These are phyloP conservation scores for Candida maltosa DNA, from an alignment of 805 yeast genomes.

Conservation along the genomic window DNA sequence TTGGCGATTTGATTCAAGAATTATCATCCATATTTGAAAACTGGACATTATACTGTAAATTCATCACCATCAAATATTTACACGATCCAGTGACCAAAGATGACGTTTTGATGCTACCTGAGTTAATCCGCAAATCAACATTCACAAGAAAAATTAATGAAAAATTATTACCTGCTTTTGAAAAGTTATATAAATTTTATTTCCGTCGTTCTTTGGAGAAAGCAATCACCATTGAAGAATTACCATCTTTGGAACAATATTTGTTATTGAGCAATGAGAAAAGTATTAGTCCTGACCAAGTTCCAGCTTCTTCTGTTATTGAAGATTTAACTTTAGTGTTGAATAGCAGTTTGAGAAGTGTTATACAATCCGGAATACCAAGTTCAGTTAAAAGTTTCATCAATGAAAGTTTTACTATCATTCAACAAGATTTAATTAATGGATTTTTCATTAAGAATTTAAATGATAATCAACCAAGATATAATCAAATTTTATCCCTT, in stretches of 20 bases:
- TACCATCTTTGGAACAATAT: constrained; percentile 52
- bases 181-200: constrained; percentile 60
- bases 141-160: constrained; percentile 54
- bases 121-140: constrained; percentile 49
- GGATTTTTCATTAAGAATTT: constrained; percentile 38
- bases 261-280: constrained; percentile 14
- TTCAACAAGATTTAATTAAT: constrained; percentile 63
- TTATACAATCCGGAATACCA: constrained; percentile 69
- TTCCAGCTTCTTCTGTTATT: constrained; percentile 77
- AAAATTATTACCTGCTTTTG: constrained; percentile 60
- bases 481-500: constrained; percentile 28
- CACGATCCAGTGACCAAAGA: constrained; percentile 28
- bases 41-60: constrained; percentile 79
- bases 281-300: constrained; percentile 44
- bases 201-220: constrained; percentile 77
- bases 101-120: constrained; percentile 41
- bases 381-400: constrained; percentile 53
- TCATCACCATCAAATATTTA: constrained; percentile 65
- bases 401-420: constrained; percentile 51
- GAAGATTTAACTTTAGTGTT: constrained; percentile 81
- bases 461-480: constrained; percentile 39
- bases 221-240: constrained; percentile 74
- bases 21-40: constrained; percentile 73
- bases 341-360: constrained; percentile 61
- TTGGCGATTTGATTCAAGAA: constrained; percentile 68